These are phyloP conservation scores for Clonostachys rosea DNA, from an alignment of 2,329 filamentous ascomycete genomes.

Conservation along the genomic window DNA sequence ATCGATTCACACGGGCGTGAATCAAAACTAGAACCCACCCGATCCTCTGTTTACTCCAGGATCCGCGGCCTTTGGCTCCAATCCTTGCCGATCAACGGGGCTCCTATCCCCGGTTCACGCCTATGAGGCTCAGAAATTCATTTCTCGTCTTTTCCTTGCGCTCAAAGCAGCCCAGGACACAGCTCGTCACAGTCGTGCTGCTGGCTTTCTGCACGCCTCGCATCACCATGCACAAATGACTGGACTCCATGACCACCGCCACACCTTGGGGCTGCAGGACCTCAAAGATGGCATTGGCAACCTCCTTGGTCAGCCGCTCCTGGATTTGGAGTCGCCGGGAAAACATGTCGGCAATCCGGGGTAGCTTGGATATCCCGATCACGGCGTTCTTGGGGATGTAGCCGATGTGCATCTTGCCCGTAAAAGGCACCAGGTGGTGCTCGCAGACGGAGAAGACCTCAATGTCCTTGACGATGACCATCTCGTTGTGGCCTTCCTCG, in stretches of 20 bases:
- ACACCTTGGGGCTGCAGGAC: constrained; percentile 92
- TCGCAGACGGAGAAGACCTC: constrained; percentile 70
- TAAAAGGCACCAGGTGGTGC: constrained; percentile 95
- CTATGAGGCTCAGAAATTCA: constrained; percentile 83
- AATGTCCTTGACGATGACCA: constrained; percentile 97
- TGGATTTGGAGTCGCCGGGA: constrained; percentile 90
- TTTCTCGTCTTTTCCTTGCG: constrained; percentile 89
- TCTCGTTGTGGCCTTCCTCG: constrained; percentile 92
- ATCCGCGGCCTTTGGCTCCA: no score
- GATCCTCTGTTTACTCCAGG: no score
- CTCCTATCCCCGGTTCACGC: constrained; percentile 40
- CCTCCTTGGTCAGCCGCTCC: constrained; percentile 92
- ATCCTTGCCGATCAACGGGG: no score
- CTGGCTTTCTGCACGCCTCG: constrained; percentile 92
- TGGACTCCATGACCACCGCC: constrained; percentile 95
- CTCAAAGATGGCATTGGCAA: constrained; percentile 92
- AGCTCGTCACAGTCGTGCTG: constrained; percentile 93
- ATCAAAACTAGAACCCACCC: no score
- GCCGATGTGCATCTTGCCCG: constrained; percentile 98
- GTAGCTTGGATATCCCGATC: constrained; percentile 92
- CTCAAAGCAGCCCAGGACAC: constrained; percentile 95
- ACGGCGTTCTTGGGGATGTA: constrained; percentile 92
- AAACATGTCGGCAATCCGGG: constrained; percentile 96
- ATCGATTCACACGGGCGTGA: no score
- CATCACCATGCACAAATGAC: constrained; percentile 98